Evolutionary conservation across 2,329 filamentous ascomycete genomes (phyloP).

Genomic region (Colletotrichum theobromicola): DNA sequence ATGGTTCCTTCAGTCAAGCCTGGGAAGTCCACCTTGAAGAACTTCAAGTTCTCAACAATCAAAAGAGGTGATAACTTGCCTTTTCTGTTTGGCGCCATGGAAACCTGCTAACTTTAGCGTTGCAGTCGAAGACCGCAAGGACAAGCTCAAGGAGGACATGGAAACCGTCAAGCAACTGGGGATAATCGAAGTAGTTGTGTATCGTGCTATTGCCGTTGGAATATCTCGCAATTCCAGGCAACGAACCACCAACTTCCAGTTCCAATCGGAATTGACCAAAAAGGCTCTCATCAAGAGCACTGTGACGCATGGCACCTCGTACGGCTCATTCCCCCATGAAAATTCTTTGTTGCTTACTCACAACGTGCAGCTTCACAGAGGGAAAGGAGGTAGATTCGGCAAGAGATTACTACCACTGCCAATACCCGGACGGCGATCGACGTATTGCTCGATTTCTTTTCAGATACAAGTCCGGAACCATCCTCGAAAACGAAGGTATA

Average conservation of each 20-base stretch:
- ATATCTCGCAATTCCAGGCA: not conserved
- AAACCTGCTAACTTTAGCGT: accelerated
- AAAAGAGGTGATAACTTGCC: not conserved
- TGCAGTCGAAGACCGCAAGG: not conserved
- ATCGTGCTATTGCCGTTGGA: not conserved
- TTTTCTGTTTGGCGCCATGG: too few species aligned
- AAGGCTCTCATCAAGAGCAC: not conserved
- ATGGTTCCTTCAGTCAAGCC: accelerated
- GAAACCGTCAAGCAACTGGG: not conserved
- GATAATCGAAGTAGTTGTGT: not conserved
- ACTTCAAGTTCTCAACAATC: not conserved
- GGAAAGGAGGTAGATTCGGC: not conserved
- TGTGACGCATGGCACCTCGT: not conserved
- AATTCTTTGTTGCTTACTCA: not conserved
- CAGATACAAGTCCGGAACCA: not conserved
- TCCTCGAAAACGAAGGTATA: not conserved
- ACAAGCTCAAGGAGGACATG: not conserved
- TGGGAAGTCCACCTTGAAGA: accelerated
- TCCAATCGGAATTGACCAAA: not conserved
- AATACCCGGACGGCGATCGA: not conserved
- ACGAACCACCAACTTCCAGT: too few species aligned
- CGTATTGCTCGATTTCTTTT: not conserved
- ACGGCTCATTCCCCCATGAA: not conserved
- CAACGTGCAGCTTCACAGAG: not conserved
- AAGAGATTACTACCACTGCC: accelerated